Evolutionary conservation across 495 filamentous ascomycete genomes (phyloP), one percentile per base, ranked within the genome.

Genomic region (Xylaria cubensis): DNA sequence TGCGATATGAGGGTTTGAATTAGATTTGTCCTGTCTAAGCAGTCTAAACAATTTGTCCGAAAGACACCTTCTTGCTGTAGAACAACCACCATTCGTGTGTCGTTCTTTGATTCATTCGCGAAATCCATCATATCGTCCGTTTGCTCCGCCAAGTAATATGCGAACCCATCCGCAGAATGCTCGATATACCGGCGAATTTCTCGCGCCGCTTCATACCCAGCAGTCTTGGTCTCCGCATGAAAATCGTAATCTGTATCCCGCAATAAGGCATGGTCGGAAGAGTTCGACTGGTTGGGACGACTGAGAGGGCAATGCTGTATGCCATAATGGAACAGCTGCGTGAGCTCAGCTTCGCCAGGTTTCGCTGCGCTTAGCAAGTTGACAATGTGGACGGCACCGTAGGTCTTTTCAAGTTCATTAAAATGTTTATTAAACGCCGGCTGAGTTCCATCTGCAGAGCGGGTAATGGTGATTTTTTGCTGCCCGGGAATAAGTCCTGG

Each of bases 341-440:
- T 94, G 42, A 99, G 84, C 72, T 97, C 93, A 9, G 88, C 85
- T 82, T 99, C 96, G 9, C 92, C 92, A 1, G 89, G 87, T 80
- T 94, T 97, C 2, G 92, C 90, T 55, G 93, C 90, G 78, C 95
- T 97, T 34, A 99, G 88, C 7, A 99, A 86, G 75, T 99, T 98
- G 32, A 99, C 87, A 15, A 99, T 88, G 76, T 98, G 96, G 0
- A 97, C 88, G 24, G 92, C 92, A 4, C 96, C 96, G 77, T 98
- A 99, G 67, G 90, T 89, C 59, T 93, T 80, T 74, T 93, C 93
- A 36, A 99, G 85, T 5, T 88, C 84, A 59, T 94, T 92, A 75
- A 99, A 95, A 78, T 99, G 96, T 77, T 93, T 95, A 80, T 98
- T 90, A 75, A 99, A 99, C 21, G 96, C 95, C 70, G 95, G 94